These are phyloP conservation scores for Flaveria linearis DNA, from an alignment of 129 eudicot genomes.

Conservation along the genomic window DNA sequence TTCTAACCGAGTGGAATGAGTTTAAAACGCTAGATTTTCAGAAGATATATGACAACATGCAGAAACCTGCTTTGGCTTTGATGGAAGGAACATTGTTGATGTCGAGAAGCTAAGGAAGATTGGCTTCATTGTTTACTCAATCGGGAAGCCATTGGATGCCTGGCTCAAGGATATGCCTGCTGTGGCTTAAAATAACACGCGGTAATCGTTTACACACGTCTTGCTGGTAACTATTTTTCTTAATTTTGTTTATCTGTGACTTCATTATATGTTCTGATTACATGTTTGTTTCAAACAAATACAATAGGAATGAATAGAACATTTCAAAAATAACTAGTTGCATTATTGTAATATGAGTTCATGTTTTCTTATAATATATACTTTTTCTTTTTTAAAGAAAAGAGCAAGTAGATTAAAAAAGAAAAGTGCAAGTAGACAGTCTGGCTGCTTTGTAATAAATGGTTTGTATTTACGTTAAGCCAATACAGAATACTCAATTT, in stretches of 20 bases:
- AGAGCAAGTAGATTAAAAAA: no score
- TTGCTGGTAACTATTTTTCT: neutral
- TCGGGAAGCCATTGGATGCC: conserved; percentile 71
- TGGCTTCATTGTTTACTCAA: conserved; percentile 64
- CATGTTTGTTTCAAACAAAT: conserved; percentile 6
- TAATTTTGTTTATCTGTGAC: neutral
- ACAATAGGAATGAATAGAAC: conserved; percentile 5
- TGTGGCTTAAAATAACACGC: conserved; percentile 22
- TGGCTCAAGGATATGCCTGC: conserved; percentile 71
- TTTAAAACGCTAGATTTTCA: conserved; percentile 56
- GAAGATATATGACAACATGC: conserved; percentile 56
- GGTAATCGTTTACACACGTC: neutral
- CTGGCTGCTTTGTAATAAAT: no score
- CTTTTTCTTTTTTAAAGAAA: neutral
- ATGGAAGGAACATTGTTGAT: conserved; percentile 61
- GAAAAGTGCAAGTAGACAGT: no score
- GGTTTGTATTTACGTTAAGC: no score
- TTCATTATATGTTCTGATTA: neutral
- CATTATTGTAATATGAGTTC: conserved; percentile 4
- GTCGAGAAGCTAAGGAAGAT: conserved; percentile 58
- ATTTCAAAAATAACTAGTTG: neutral
- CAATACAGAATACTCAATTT: no score
- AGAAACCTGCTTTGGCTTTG: conserved; percentile 64
- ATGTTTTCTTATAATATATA: neutral
- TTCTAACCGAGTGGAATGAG: conserved; percentile 69